Conservation (phyloP, 2,329 filamentous ascomycete species). For the Endothia cerciana region DNA sequence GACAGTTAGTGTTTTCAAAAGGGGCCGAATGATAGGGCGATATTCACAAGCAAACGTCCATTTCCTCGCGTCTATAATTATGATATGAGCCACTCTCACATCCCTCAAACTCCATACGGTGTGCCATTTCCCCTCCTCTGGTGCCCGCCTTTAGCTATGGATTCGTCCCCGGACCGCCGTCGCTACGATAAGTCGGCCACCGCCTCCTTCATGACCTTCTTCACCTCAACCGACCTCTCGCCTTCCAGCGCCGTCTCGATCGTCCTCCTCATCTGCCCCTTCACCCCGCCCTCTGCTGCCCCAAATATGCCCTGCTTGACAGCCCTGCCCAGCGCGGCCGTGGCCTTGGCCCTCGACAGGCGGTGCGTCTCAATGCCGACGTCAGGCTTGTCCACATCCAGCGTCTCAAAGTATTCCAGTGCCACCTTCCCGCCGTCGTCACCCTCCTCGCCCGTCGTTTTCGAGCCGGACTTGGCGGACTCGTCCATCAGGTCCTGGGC, state of each 20-base stretch:
- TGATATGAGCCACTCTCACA: too few species aligned
- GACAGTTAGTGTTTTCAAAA: too few species aligned
- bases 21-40: too few species aligned
- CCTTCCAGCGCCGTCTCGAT: conserved; percentile 46
- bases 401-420: conserved; percentile 48
- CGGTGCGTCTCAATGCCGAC: conserved; percentile 58
- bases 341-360: conserved; percentile 50
- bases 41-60: too few species aligned
- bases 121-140: too few species aligned
- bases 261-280: conserved; percentile 40
- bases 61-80: too few species aligned
- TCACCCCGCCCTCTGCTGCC: conserved; percentile 19
- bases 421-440: conserved; percentile 33
- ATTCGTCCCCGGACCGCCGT: too few species aligned
- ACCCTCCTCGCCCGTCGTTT: conserved; percentile 3
- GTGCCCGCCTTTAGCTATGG: too few species aligned
- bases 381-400: conserved; percentile 52
- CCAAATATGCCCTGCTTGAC: conserved; percentile 50
- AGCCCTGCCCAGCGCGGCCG: conserved; percentile 46
- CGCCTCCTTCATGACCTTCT: conserved; percentile 36
- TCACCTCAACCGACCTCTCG: conserved; percentile 42
- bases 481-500: conserved; percentile 52
- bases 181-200: conserved; percentile 8
- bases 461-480: conserved; percentile 35
- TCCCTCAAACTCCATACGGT: too few species aligned